phyloP scores from a whole-genome alignment of 768 basidiomycete genomes.

The Boletus edulis region DNA sequence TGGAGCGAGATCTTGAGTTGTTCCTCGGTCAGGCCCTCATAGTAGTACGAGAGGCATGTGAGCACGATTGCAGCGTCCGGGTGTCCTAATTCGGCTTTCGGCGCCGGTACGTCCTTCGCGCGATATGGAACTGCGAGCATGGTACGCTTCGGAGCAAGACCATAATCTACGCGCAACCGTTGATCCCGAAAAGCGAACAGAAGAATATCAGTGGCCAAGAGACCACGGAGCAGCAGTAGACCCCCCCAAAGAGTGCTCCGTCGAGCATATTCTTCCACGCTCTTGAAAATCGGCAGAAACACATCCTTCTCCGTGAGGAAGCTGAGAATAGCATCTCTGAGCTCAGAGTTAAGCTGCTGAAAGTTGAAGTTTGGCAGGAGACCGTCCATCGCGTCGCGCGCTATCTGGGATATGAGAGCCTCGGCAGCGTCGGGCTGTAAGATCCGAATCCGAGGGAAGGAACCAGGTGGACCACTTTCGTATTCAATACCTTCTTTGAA shows the following conservation, averaged over 20 bases:
- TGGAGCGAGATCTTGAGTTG: conserved; percentile 40
- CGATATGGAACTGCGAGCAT: conserved; percentile 51
- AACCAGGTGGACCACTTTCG: neutral
- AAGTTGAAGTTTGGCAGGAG: conserved; percentile 16
- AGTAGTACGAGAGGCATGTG: conserved; percentile 33
- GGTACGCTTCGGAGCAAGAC: conserved; percentile 41
- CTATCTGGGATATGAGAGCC: neutral
- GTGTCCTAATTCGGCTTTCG: conserved; percentile 50
- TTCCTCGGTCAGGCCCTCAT: conserved; percentile 38
- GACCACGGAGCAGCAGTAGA: conserved; percentile 44
- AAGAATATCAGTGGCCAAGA: conserved; percentile 42
- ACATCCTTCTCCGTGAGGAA: neutral
- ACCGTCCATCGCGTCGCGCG: conserved; percentile 3
- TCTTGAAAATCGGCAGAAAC: neutral
- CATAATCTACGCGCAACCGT: conserved; percentile 54
- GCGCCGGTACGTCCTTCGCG: conserved; percentile 50
- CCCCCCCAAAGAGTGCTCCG: conserved; percentile 31
- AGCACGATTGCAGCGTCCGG: conserved; percentile 43
- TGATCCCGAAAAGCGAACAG: conserved; percentile 34
- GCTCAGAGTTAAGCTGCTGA: neutral
- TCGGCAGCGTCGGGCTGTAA: neutral
- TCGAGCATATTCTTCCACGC: conserved; percentile 3
- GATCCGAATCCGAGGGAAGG: conserved; percentile 21
- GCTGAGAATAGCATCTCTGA: neutral
- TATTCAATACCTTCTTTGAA: neutral